Evolutionary conservation across 2,329 filamentous ascomycete genomes (phyloP), one percentile per base, ranked within the genome.

Genomic region (Byssoonygena ceratinophila): DNA sequence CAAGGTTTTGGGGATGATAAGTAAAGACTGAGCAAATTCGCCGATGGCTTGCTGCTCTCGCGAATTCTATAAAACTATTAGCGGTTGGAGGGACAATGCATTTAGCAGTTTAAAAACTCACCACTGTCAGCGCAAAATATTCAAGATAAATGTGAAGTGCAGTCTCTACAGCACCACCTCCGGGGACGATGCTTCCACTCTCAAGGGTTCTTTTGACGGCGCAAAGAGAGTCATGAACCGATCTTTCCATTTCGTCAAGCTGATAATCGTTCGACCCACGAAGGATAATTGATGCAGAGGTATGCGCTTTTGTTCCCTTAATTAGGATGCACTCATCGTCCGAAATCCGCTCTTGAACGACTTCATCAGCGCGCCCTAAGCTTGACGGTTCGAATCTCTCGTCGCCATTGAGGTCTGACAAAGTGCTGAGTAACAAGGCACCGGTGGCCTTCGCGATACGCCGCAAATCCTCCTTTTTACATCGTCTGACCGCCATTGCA

Each of bases 241-340:
- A 97, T 59, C 92, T 86, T 78, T 98, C 92, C 91, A 97, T 98
- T 78, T 98, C 92, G 65, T 98, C 92, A 27, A 98, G 81, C 56
- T 88, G 87, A 74, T 86, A 97, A 71, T 98, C 92, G 72, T 98
- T 97, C 61, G 92, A 79, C 43, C 92, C 92, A 54, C 92, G 87
- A 51, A 98, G 85, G 61, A 98, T 94, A 70, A 96, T 89, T 16
- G 92, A 98, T 27, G 92, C 90, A 5, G 90, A 94, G 2, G 85
- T 92, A 72, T 92, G 88, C 25, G 85, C 80, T 76, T 96, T 97
- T 64, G 92, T 95, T 52, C 91, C 91, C 77, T 92, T 95, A 68
- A 98, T 80, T 58, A 98, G 74, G 60, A 98, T 98, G 71, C 91
- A 97, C 76, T 98, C 92, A 62, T 98, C 92, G 64, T 98, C 92